These are phyloP conservation scores for Phytophthora rubi DNA, from an alignment of 352 stramenopile genomes.

Conservation along the genomic window DNA sequence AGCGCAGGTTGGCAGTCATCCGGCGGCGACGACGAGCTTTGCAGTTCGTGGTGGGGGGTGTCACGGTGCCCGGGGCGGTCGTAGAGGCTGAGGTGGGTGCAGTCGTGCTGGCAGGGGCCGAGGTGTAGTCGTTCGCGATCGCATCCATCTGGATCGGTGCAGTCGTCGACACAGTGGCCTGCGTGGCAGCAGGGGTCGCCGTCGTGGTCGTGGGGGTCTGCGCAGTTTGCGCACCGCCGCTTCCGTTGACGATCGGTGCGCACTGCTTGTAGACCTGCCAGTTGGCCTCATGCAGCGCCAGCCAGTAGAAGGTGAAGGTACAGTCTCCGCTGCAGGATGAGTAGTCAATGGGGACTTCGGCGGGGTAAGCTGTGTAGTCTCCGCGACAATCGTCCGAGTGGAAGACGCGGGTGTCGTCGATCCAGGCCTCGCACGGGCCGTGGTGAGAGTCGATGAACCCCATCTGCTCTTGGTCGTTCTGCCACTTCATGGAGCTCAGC, in stretches of 20 bases:
- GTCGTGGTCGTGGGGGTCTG: conserved; percentile 13
- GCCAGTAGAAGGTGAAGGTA: conserved; percentile 67
- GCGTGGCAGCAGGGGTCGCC: conserved; percentile 1
- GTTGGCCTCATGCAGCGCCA: conserved; percentile 53
- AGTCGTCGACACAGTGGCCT: neutral
- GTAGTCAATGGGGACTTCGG: conserved; percentile 59
- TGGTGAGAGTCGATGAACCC: conserved; percentile 57
- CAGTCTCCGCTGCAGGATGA: conserved; percentile 56
- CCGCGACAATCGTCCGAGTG: conserved; percentile 48
- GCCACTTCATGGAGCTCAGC: conserved; percentile 49
- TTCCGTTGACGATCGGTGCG: conserved; percentile 40
- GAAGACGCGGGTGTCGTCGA: conserved; percentile 48
- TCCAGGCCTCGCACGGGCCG: conserved; percentile 58
- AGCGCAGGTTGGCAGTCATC: conserved; percentile 39
- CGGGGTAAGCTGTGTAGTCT: conserved; percentile 49
- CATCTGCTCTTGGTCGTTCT: conserved; percentile 49
- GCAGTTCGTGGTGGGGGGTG: conserved; percentile 20
- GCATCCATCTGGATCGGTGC: conserved; percentile 9
- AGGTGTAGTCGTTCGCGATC: conserved; percentile 17
- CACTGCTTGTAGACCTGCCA: conserved; percentile 72
- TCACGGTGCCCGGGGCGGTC: conserved; percentile 8
- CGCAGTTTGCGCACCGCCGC: conserved; percentile 17
- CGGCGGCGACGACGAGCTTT: conserved; percentile 31
- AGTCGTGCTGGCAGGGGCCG: conserved; percentile 13
- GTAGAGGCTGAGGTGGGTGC: conserved; percentile 12